These are phyloP conservation scores for Hypoxylon sp. DNA, from an alignment of 2,329 filamentous ascomycete genomes.

Conservation along the genomic window DNA sequence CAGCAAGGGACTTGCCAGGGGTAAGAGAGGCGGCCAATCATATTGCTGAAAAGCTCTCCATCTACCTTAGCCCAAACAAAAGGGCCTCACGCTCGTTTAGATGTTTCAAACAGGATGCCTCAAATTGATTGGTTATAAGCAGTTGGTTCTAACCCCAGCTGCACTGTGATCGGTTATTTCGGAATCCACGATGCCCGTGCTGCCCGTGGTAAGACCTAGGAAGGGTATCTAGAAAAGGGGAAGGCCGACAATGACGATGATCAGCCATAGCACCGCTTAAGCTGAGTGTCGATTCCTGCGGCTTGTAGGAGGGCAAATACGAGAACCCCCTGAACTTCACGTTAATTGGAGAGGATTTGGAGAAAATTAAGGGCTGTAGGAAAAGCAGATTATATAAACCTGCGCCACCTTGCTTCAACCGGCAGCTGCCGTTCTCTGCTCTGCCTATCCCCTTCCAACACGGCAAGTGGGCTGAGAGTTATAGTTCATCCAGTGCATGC, in stretches of 20 bases:
- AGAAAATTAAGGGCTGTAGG: slow-evolving; percentile 33
- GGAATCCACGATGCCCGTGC: slow-evolving; percentile 11
- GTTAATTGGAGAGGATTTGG: slow-evolving; percentile 29
- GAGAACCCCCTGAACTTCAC: slow-evolving; percentile 21
- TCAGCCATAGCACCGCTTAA: not conserved
- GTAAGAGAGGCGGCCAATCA: slow-evolving; percentile 32
- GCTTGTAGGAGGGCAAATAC: not conserved
- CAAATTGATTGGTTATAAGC: slow-evolving; percentile 35
- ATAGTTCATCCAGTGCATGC: slow-evolving; percentile 12
- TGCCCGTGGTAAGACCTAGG: not conserved
- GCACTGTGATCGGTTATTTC: not conserved
- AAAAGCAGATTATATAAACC: slow-evolving; percentile 14
- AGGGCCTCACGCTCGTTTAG: not conserved
- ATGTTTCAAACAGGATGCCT: slow-evolving; percentile 35
- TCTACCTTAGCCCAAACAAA: slow-evolving; percentile 31
- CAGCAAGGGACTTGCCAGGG: slow-evolving; percentile 22
- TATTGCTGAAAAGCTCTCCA: not conserved
- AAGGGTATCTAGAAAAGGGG: slow-evolving; percentile 11
- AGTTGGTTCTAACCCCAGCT: not conserved
- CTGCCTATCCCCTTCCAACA: not conserved
- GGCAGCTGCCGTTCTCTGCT: too few species aligned
- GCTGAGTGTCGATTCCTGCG: not conserved
- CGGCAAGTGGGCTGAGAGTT: slow-evolving; percentile 14
- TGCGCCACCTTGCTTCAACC: slow-evolving; percentile 11
- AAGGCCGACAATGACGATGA: not conserved